A percentile compares a stretch with the other conserved stretches of the same genome.
Evolutionary conservation across 345 rosid species (phyloP).

Genomic region (Ceriops zippeliana): DNA sequence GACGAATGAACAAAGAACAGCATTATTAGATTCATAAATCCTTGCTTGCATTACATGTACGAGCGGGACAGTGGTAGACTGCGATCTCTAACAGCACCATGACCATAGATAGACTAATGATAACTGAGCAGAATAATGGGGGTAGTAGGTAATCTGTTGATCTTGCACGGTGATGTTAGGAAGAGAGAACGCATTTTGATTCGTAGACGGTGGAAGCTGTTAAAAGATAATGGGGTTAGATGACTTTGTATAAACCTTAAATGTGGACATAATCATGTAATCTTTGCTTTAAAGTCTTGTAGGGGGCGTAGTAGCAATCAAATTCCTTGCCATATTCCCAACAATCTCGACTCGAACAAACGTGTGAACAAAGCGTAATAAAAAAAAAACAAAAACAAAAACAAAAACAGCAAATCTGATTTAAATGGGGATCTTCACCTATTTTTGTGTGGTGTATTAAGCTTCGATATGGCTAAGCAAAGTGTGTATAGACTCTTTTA

Average conservation of each 20-base stretch:
- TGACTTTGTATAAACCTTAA: background rate
- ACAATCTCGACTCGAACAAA: conserved; percentile 11
- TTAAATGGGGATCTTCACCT: background rate
- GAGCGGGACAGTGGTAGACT: no score
- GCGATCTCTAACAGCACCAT: no score
- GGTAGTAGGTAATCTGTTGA: no score
- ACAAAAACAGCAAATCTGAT: background rate
- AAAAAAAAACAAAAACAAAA: no score
- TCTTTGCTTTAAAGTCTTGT: conserved; percentile 40
- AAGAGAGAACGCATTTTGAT: conserved; percentile 9
- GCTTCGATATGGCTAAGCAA: background rate
- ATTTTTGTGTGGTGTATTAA: background rate
- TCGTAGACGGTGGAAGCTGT: background rate
- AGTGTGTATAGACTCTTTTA: background rate
- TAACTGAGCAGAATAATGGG: no score
- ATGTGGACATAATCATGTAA: conserved; percentile 32
- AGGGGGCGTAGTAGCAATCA: conserved; percentile 8
- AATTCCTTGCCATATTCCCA: conserved; percentile 1
- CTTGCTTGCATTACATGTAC: no score
- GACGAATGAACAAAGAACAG: no score
- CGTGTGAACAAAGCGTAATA: background rate
- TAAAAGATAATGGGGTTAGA: background rate
- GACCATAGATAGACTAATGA: no score
- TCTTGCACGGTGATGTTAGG: no score
- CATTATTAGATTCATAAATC: no score